Conservation (phyloP, 2,329 filamentous ascomycete genomes). For the Podosphaera aphanis region DNA sequence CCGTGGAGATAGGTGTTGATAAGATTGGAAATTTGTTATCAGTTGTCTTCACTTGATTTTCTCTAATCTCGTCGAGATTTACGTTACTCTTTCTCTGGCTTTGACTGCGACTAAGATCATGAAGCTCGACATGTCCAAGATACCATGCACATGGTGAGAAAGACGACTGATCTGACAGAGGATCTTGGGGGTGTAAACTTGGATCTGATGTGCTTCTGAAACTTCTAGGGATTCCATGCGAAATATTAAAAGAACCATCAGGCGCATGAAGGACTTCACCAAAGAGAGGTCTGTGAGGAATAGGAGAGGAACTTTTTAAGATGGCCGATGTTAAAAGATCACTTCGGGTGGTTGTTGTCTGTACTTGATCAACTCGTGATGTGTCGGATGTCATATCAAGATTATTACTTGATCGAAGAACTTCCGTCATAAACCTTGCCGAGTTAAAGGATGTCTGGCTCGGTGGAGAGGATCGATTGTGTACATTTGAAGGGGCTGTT, state of each 20-base stretch:
- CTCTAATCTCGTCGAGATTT: conserved; percentile 25
- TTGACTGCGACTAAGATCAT: conserved; percentile 10
- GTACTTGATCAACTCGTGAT: conserved; percentile 32
- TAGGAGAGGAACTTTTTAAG: conserved; percentile 11
- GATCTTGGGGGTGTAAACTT: conserved; percentile 28
- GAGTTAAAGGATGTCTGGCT: conserved; percentile 18
- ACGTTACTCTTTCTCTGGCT: conserved; percentile 32
- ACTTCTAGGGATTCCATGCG: conserved; percentile 31
- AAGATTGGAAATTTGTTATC: conserved; percentile 11
- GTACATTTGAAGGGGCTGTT: conserved; percentile 1
- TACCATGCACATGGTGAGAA: conserved; percentile 47
- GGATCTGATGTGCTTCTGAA: conserved; percentile 47
- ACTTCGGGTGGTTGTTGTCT: conserved; percentile 15
- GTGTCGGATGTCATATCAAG: conserved; percentile 28
- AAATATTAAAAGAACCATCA: conserved; percentile 26
- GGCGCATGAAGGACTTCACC: conserved; percentile 47
- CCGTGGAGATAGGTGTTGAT: conserved; percentile 2
- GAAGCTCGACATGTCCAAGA: conserved; percentile 17
- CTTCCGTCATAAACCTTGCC: conserved; percentile 24
- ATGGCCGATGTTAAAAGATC: conserved; percentile 20
- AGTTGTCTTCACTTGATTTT: conserved; percentile 12
- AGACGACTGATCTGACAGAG: conserved; percentile 30
- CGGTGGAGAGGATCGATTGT: conserved; percentile 9
- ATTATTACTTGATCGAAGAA: conserved; percentile 25
- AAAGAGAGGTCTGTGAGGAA: conserved; percentile 37